Evolutionary conservation across 2,329 filamentous ascomycete species (phyloP).

Genomic region (Pseudogymnoascus sp.): DNA sequence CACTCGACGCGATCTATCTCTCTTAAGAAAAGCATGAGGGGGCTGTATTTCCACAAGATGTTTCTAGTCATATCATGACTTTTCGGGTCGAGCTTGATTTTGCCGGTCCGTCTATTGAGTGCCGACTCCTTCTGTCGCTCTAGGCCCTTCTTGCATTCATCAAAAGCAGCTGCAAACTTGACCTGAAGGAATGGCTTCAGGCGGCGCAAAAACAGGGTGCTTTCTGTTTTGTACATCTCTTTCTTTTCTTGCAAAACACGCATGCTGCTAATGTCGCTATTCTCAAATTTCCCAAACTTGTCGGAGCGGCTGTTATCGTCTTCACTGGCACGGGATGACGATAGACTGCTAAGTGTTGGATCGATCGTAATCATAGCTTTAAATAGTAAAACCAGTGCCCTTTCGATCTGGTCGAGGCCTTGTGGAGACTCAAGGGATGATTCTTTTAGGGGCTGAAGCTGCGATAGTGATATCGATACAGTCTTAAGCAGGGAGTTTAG

Average conservation of each 20-base stretch:
- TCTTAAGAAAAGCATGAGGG: slow-evolving; percentile 77
- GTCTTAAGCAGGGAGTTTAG: slow-evolving; percentile 82
- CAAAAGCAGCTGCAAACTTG: slow-evolving; percentile 68
- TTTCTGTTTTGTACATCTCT: slow-evolving; percentile 75
- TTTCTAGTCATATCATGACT: slow-evolving; percentile 66
- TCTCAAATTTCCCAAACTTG: slow-evolving; percentile 37
- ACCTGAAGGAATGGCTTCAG: slow-evolving; percentile 74
- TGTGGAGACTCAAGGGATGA: slow-evolving; percentile 63
- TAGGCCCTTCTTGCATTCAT: slow-evolving; percentile 58
- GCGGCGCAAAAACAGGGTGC: slow-evolving; percentile 65
- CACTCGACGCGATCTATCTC: slow-evolving; percentile 78
- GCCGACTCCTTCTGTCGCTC: slow-evolving; percentile 40
- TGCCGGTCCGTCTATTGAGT: slow-evolving; percentile 35
- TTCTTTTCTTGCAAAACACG: slow-evolving; percentile 90
- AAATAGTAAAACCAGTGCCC: slow-evolving; percentile 70
- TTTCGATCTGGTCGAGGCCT: slow-evolving; percentile 71
- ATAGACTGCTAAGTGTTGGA: slow-evolving; percentile 54
- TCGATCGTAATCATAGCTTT: slow-evolving; percentile 93
- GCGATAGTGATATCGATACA: slow-evolving; percentile 71
- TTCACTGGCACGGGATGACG: slow-evolving; percentile 32
- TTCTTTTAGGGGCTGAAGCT: slow-evolving; percentile 64
- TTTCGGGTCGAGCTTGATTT: slow-evolving; percentile 58
- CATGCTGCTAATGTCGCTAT: slow-evolving; percentile 64
- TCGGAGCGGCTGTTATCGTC: slow-evolving; percentile 23
- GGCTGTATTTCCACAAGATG: slow-evolving; percentile 78